Percentiles rank a stretch among this genome's conserved stretches.
These are phyloP conservation scores for Eutrema japonicum DNA, from an alignment of 345 rosid species.

Conservation along the genomic window DNA sequence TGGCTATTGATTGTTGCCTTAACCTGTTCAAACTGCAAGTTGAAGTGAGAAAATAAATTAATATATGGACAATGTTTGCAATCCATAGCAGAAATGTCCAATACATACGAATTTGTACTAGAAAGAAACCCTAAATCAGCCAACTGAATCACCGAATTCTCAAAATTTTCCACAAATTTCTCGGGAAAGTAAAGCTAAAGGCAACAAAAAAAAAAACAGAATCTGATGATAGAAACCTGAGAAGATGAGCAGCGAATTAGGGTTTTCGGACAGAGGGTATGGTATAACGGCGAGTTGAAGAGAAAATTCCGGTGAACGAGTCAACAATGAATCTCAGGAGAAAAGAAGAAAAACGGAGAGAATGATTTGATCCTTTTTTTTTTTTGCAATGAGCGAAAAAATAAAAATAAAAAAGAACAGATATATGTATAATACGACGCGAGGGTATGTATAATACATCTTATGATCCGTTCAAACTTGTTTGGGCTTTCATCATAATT, in stretches of 20 bases:
- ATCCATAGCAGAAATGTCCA: background rate
- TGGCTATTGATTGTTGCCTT: constrained; percentile 57
- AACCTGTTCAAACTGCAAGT: constrained; percentile 25
- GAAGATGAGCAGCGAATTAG: constrained; percentile 13
- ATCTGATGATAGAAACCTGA: constrained; percentile 1
- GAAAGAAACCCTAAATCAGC: constrained; percentile 36
- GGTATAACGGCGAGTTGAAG: constrained; percentile 29
- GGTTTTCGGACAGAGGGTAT: constrained; percentile 15
- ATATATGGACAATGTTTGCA: background rate
- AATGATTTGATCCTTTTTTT: constrained; percentile 11
- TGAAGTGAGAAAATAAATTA: background rate
- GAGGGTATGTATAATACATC: background rate
- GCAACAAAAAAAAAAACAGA: constrained; percentile 8
- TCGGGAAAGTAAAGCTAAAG: background rate
- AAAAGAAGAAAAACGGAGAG: background rate
- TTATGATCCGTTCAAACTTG: background rate
- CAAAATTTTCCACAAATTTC: background rate
- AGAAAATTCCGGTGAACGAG: constrained; percentile 12
- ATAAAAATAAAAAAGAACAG: background rate
- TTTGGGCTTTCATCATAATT: constrained; percentile 5
- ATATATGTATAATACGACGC: no score
- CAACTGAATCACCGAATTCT: constrained; percentile 1
- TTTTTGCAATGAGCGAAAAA: background rate
- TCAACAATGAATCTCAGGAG: constrained; percentile 39
- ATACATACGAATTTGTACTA: constrained; percentile 1